These are phyloP conservation scores for Phytophthora aleatoria DNA, from an alignment of 352 stramenopile species.

Conservation along the genomic window DNA sequence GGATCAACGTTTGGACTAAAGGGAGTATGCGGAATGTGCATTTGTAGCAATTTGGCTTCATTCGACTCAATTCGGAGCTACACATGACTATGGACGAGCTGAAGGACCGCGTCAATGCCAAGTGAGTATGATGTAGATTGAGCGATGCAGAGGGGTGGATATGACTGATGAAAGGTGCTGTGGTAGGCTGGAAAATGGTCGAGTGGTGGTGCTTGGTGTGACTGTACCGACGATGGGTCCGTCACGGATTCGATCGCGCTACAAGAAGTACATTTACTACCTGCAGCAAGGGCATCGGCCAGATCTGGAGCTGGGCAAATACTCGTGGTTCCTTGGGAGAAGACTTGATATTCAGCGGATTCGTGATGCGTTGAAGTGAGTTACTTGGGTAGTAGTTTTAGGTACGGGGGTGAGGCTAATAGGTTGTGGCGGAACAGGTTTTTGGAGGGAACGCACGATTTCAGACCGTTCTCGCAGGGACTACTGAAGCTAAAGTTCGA, in stretches of 20 bases:
- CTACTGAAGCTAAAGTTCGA: conserved; percentile 62
- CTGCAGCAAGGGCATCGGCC: conserved; percentile 82
- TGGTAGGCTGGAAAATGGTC: conserved; percentile 38
- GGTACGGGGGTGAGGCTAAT: conserved; percentile 6
- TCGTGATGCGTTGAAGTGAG: conserved; percentile 65
- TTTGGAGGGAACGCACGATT: conserved; percentile 78
- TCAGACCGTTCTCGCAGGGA: conserved; percentile 81
- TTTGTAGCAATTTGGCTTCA: conserved; percentile 87
- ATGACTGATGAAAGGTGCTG: conserved; percentile 7
- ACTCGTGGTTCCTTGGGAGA: conserved; percentile 84
- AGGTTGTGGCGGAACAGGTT: conserved; percentile 32
- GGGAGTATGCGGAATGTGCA: conserved; percentile 15
- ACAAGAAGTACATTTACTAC: conserved; percentile 92
- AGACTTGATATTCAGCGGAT: conserved; percentile 63
- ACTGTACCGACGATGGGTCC: conserved; percentile 36
- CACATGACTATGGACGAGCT: conserved; percentile 47
- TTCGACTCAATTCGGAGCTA: conserved; percentile 54
- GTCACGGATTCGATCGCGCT: conserved; percentile 74
- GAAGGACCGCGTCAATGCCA: conserved; percentile 57
- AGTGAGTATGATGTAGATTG: conserved; percentile 27
- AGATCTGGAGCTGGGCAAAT: conserved; percentile 70
- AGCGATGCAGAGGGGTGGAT: neutral
- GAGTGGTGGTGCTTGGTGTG: conserved; percentile 59
- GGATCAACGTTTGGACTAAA: conserved; percentile 18
- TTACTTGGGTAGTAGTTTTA: neutral